A percentile compares a stretch with the other conserved stretches of the same genome.
Evolutionary conservation across 192 early-diverging fungal species (phyloP).

Genomic region (Coemansia sp.): DNA sequence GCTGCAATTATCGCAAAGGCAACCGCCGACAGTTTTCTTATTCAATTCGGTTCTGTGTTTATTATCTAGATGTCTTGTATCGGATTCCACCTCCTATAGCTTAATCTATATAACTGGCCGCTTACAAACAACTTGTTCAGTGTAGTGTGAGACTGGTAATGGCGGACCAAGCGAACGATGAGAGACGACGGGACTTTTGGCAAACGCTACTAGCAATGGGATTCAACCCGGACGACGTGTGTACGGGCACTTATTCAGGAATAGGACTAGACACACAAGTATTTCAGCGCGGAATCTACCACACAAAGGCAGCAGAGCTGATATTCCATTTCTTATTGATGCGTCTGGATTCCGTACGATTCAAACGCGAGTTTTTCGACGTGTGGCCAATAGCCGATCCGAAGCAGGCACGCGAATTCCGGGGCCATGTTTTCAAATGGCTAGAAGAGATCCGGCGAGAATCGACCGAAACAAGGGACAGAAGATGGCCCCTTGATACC

Average conservation of each 20-base stretch:
- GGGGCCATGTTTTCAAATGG: slow-evolving; percentile 59
- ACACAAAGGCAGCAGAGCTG: slow-evolving; percentile 59
- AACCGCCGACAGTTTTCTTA: slow-evolving; percentile 16
- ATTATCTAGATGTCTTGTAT: background rate
- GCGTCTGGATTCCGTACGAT: slow-evolving; percentile 34
- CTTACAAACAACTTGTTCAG: no score
- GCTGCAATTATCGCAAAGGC: slow-evolving; percentile 28
- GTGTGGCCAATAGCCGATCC: slow-evolving; percentile 61
- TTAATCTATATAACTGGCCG: no score
- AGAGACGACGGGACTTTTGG: slow-evolving; percentile 41
- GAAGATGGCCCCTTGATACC: slow-evolving; percentile 28
- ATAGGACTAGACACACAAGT: slow-evolving; percentile 54
- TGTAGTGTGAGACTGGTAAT: no score
- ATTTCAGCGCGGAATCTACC: slow-evolving; percentile 59
- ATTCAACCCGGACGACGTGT: slow-evolving; percentile 27
- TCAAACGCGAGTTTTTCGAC: slow-evolving; percentile 51
- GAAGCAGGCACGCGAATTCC: slow-evolving; percentile 58
- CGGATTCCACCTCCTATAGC: no score
- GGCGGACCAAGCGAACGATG: slow-evolving; percentile 5
- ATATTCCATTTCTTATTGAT: slow-evolving; percentile 58
- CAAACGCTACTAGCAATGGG: slow-evolving; percentile 43
- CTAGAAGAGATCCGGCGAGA: slow-evolving; percentile 60
- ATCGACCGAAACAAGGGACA: slow-evolving; percentile 12
- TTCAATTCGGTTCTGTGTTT: no score
- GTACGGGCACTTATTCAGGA: slow-evolving; percentile 44